Evolutionary conservation across 139 green algal species (phyloP), one percentile per base, ranked within the genome.

Genomic region (Chlorella vulgaris): DNA sequence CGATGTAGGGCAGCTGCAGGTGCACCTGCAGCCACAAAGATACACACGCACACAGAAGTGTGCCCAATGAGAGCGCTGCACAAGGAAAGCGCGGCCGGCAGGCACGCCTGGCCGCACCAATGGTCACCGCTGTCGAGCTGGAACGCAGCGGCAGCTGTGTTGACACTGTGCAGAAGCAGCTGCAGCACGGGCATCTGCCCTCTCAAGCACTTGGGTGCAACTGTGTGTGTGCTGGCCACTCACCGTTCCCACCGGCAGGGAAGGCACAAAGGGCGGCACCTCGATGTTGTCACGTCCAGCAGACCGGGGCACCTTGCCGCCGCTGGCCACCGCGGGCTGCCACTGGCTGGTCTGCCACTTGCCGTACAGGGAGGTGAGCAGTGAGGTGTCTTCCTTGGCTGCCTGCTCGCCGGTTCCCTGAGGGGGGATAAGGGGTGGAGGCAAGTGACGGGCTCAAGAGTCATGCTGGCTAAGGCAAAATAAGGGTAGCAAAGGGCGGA

Each of bases 321-420:
- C 85, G 43, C 58, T 51, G 21, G 93, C 94, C 5, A 77, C 66
- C 7, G 89, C 86, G 10, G 89, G 78, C 40, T 43, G 53, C 88
- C 86, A 94, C 6, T 60, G 60, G 28, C 85, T 63, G 3, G 93
- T 97, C 90, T 98, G 94, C 94, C 94, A 97, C 26, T 80, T n/a
- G 43, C 92, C 94, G 74, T 96, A 98, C 81, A 97, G 78, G 13
- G 15, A 19, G 24, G 69, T 70, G 28, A 83, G 29, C 38, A 28
- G 21, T 13, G 55, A n/a, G 53, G 39, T 29, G 61, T 74, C 69
- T 7, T 21, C 70, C 13, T 15, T 58, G 47, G 13, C 47, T 10
- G 28, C 47, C 35, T 33, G 8, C 35, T 50, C 73, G 24, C 53
- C 53, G 26, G 67, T 53, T 0, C 26, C 55, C 55, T 65, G 55